Evolutionary conservation across 2,329 filamentous ascomycete genomes (phyloP).

Genomic region (Paraconiothyrium sp.): DNA sequence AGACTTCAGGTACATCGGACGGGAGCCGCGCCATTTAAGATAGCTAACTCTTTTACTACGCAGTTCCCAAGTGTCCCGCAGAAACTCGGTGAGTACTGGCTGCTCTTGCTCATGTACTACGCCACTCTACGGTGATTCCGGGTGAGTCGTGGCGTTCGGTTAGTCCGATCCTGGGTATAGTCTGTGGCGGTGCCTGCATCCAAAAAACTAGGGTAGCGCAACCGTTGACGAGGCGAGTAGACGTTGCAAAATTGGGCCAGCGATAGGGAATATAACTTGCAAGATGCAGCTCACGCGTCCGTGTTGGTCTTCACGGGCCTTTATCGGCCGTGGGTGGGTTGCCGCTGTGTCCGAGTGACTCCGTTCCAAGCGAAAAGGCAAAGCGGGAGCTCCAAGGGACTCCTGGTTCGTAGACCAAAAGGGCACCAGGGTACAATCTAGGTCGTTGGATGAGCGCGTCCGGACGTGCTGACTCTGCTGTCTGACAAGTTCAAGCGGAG

Average conservation of each 20-base stretch:
- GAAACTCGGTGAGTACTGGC: conserved; percentile 41
- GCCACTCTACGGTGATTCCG: conserved; percentile 41
- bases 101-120: conserved; percentile 29
- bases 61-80: conserved; percentile 36
- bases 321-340: conserved; percentile 36
- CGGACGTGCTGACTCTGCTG: conserved; percentile 31
- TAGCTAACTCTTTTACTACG: conserved; percentile 34
- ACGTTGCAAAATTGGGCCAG: conserved; percentile 29
- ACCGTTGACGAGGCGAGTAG: conserved; percentile 37
- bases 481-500: conserved; percentile 32
- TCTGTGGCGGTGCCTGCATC: conserved; percentile 38
- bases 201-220: conserved; percentile 31
- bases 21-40: conserved; percentile 45
- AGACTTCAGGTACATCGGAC: conserved; percentile 38
- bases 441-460: conserved; percentile 39
- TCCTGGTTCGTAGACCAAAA: conserved; percentile 29
- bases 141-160: conserved; percentile 36
- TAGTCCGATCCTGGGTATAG: conserved; percentile 15
- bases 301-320: conserved; percentile 30
- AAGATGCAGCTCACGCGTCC: conserved; percentile 37
- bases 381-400: conserved; percentile 31
- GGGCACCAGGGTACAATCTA: conserved; percentile 21
- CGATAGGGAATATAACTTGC: conserved; percentile 39
- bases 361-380: conserved; percentile 36
- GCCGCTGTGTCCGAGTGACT: conserved; percentile 43